Base-by-base conservation (phyloP, 2,329 filamentous ascomycete species). In the Exophiala viscosa region DNA sequence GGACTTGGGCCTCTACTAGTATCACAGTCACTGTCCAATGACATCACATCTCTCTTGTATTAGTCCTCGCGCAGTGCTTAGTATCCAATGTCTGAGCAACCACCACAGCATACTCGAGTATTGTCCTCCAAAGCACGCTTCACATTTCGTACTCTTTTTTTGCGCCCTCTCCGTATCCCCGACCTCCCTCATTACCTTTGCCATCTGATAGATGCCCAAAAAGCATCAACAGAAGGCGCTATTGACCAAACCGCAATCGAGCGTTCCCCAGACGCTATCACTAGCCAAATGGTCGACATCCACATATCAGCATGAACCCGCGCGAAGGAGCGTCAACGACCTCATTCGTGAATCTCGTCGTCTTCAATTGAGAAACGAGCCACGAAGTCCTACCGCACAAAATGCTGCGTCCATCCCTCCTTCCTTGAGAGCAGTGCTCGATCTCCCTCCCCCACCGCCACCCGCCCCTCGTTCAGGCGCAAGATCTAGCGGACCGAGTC, bases 291-390 rank as follows among this genome's bases (percentile, higher is more conserved):
- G 51, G 50, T 59, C 52, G 55, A 52, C 32, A 44, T 55, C 44
- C 62, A 58, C 39, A 43, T 51, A 60, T 15, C 60, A 52, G 18
- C 48, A 64, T 33, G 60, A 62, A 31, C 49, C 63, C 18, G 52
- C 68, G 8, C 56, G 62, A 42, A 62, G 60, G 23, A 73, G 73
- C 5, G 74, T 77, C 58, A 77, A 76, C 56, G 74, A 75, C 51
- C 63, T 76, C 54, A 74, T 77, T 53, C 64, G 67, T 42, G 73
- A 75, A 36, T 72, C 76, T 9, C 73, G 74, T 33, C 70, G 69
- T 35, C 70, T 70, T 1, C 73, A 75, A 55, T 59, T 67, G 7
- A 62, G 63, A 35, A 51, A 54, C 36, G 46, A 58, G 33, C 17
- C 50, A 8, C 50, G 45, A 14, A 13, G 13, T 23, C 45, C 20